Base-by-base conservation (phyloP, 305 asterid genomes). In the Caryopteris hybrid region DNA sequence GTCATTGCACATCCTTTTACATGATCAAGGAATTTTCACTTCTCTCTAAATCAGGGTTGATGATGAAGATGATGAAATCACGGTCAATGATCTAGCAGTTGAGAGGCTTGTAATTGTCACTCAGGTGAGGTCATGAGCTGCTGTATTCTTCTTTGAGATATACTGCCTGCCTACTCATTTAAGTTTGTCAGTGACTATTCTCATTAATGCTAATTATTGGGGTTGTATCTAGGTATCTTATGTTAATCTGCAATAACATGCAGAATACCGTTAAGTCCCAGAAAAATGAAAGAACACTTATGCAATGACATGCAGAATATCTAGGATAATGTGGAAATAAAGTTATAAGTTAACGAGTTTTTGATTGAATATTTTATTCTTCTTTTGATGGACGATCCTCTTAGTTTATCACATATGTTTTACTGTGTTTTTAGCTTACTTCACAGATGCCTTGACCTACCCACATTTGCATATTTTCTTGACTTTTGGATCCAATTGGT, bases 61-160 rank as follows among this genome's bases (percentile, higher is more conserved):
- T 51, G 90, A 79, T 10, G 96, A 88, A 46, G 95, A 88, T 29
- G 87, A 85, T 66, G 97, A 88, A 71, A 73, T 75, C 80, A 70
- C 58, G 54, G 77, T 53, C 33, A 82, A 67, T 72, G 92, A 91
- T 73, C 88, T 81, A 57, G 88, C 78, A 64, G 86, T 88, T 25
- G 96, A 88, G 76, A 81, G 88, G 75, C 97, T 93, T 72, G 90
- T 91, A 72, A 85, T 91, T 75, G 96, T 91, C 70, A 93, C 96
- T 53, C 95, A 84, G 94, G 99, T 87, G 76, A 73, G 87, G 65
- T 73, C 63, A 47, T 25, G 46, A 66, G 50, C 20, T 31, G 33
- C 66, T 51, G 61, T n/a, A n/a, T n/a, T n/a, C n/a, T n/a, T n/a
- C n/a, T n/a, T n/a, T n/a, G n/a, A n/a, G n/a, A n/a, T n/a, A n/a